These are phyloP conservation scores for Pestalotiopsis sp. DNA, from an alignment of 2,329 filamentous ascomycete genomes.

Conservation along the genomic window DNA sequence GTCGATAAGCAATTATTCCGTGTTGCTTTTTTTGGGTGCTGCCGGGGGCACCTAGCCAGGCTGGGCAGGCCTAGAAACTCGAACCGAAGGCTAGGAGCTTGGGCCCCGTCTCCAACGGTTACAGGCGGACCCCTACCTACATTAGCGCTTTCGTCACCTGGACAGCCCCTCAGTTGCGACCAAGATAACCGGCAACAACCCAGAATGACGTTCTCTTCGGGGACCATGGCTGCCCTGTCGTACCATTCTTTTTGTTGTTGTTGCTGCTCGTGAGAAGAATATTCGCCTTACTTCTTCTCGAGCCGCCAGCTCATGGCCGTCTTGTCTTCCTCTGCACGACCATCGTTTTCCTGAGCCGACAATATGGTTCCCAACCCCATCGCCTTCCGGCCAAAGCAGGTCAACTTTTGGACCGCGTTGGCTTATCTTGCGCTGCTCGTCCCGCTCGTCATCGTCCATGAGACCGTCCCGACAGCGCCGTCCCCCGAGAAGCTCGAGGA, in stretches of 20 bases:
- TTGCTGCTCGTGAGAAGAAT: not conserved
- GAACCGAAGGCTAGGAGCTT: not conserved
- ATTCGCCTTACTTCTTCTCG: not conserved
- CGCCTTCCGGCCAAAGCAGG: constrained; percentile 78
- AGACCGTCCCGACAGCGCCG: constrained; percentile 71
- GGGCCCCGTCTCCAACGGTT: not conserved
- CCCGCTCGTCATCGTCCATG: constrained; percentile 72
- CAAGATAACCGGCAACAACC: not conserved
- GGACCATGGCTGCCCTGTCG: not conserved
- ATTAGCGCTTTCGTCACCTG: not conserved
- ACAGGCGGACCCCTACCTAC: not conserved
- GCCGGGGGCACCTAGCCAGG: not conserved
- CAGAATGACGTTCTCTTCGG: not conserved
- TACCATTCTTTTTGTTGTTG: not conserved
- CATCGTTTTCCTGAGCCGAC: not conserved
- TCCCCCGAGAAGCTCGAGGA: constrained; percentile 43
- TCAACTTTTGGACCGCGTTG: constrained; percentile 73
- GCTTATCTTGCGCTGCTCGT: constrained; percentile 78
- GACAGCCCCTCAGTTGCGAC: not conserved
- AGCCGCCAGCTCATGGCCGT: not conserved
- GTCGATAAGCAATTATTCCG: not conserved
- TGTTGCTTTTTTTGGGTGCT: not conserved
- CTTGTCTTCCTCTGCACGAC: not conserved
- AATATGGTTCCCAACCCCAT: constrained; percentile 52
- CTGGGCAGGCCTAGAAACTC: not conserved